These are phyloP conservation scores for Rhodofomes roseus DNA, from an alignment of 1,284 basidiomycete genomes.

Conservation along the genomic window DNA sequence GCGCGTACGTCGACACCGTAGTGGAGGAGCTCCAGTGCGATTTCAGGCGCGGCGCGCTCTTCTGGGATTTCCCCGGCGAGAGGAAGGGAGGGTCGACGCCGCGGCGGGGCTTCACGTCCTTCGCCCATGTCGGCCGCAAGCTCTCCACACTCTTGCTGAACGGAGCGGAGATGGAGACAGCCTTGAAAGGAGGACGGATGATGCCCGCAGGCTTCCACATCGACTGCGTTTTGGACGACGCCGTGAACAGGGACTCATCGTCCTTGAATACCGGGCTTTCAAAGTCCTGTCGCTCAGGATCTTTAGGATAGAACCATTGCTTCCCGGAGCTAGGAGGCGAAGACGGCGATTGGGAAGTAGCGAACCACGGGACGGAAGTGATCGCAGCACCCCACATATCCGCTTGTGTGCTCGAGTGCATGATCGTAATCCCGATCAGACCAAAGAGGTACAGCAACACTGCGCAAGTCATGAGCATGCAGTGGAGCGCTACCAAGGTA, in stretches of 20 bases:
- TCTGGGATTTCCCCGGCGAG: slow-evolving; percentile 14
- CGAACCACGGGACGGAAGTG: slow-evolving; percentile 57
- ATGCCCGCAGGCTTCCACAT: not conserved
- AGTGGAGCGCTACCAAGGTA: not conserved
- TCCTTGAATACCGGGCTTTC: slow-evolving; percentile 13
- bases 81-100: slow-evolving; percentile 46
- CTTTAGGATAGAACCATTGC: not conserved
- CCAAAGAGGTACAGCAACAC: slow-evolving; percentile 54
- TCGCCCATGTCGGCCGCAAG: slow-evolving; percentile 45
- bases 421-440: slow-evolving; percentile 41
- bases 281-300: slow-evolving; percentile 2
- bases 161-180: slow-evolving; percentile 8
- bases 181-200: not conserved
- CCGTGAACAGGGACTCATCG: not conserved
- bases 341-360: not conserved
- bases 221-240: not conserved
- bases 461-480: slow-evolving; percentile 22
- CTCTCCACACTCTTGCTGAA: slow-evolving; percentile 19
- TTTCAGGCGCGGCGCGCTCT: slow-evolving; percentile 16
- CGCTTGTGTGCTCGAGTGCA: slow-evolving; percentile 39
- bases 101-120: slow-evolving; percentile 38
- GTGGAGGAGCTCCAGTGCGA: slow-evolving; percentile 21
- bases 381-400: slow-evolving; percentile 50
- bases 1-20: slow-evolving; percentile 4
- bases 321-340: not conserved